Evolutionary conservation across 2,329 filamentous ascomycete genomes (phyloP), one percentile per base, ranked within the genome.

Genomic region (Aspergillus bombycis): DNA sequence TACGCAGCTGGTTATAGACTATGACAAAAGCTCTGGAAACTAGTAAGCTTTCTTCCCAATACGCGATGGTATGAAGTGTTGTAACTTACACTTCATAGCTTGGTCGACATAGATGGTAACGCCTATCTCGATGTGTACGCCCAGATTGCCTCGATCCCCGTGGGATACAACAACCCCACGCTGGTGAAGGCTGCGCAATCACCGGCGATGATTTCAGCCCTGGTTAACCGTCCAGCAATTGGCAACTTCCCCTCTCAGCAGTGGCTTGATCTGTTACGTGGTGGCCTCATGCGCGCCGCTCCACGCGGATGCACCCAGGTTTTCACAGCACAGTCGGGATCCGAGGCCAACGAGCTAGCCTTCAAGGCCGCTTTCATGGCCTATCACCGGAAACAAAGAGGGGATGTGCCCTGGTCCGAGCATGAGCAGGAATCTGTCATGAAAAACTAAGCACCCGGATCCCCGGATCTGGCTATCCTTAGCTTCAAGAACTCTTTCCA

Each of bases 401-500:
- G n/a, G n/a, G n/a, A n/a, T n/a, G n/a, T n/a, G n/a, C n/a, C n/a
- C n/a, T n/a, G n/a, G n/a, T n/a, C n/a, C n/a, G n/a, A n/a, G n/a
- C n/a, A n/a, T n/a, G n/a, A n/a, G n/a, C n/a, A n/a, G n/a, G n/a
- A n/a, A n/a, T n/a, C n/a, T n/a, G n/a, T n/a, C n/a, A n/a, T n/a
- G n/a, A n/a, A n/a, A n/a, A n/a, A n/a, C n/a, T n/a, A n/a, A n/a
- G n/a, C n/a, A n/a, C n/a, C n/a, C n/a, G n/a, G n/a, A n/a, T n/a
- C n/a, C 43, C 61, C 61, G 1, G 61, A 62, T 43, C 12, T 62
- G 11, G 61, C 61, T 36, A 62, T 60, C 52, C 61, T 62, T 11
- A 62, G 61, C 34, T 62, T 62, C 56, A 58, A 58, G 16, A 55
- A 60, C 61, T 62, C 61, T n/a, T 62, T 62, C 56, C 56, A 62